These are phyloP conservation scores for Phytophthora chlamydospora DNA, from an alignment of 352 stramenopile species.

Conservation along the genomic window DNA sequence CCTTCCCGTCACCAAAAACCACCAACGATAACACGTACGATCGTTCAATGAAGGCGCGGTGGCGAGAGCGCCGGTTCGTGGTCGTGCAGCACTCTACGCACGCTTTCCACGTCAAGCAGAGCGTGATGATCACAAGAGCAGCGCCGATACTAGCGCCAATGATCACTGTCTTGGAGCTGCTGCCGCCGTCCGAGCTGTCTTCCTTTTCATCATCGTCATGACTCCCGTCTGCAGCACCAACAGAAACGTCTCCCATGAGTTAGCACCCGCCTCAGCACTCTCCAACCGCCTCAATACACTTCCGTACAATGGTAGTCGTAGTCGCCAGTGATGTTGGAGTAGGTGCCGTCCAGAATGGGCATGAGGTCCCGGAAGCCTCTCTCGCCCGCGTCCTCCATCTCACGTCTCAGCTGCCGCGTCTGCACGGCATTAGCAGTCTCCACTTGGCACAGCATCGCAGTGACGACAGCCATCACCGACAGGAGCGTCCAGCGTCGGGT, in stretches of 20 bases:
- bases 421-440: slow-evolving; percentile 4
- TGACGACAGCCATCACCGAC: slow-evolving; percentile 11
- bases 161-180: slow-evolving; percentile 33
- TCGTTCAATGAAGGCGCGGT: slow-evolving; percentile 56
- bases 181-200: slow-evolving; percentile 18
- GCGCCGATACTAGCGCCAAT: slow-evolving; percentile 42
- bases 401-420: slow-evolving; percentile 6
- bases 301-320: slow-evolving; percentile 28
- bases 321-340: slow-evolving; percentile 17
- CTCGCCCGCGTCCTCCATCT: neutral
- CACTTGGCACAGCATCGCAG: slow-evolving; percentile 16
- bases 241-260: neutral
- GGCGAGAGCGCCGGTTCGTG: slow-evolving; percentile 35
- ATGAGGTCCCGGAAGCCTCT: slow-evolving; percentile 23
- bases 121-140: slow-evolving; percentile 42
- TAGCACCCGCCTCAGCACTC: neutral
- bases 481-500: slow-evolving; percentile 20
- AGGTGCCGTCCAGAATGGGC: slow-evolving; percentile 27
- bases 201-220: slow-evolving; percentile 18
- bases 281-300: neutral
- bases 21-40: slow-evolving; percentile 37
- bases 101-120: slow-evolving; percentile 57
- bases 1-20: slow-evolving; percentile 4
- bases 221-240: slow-evolving; percentile 23
- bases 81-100: slow-evolving; percentile 57